Percentiles rank a stretch among this genome's conserved stretches.
phyloP scores from a whole-genome alignment of 73 alveolate genomes.

The Stentor roeselii region DNA sequence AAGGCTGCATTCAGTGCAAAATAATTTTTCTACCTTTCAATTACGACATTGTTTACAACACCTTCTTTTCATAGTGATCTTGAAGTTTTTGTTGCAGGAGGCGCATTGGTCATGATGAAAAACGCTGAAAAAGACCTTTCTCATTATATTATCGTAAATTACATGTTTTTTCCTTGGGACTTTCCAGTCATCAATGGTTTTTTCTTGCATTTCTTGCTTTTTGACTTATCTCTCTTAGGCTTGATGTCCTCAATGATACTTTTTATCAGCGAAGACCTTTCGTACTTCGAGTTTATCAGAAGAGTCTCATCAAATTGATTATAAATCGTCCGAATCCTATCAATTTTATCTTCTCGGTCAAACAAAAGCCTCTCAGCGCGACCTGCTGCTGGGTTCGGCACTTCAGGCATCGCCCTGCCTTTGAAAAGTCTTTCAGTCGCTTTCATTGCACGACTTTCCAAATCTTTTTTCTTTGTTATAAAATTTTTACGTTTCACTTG shows the following conservation, averaged over 20 bases:
- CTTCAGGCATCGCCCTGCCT: neutral
- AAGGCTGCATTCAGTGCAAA: neutral
- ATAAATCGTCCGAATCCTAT: no score
- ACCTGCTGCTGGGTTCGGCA: no score
- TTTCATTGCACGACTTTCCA: neutral
- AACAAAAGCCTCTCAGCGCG: no score
- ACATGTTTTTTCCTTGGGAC: no score
- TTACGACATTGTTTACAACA: neutral
- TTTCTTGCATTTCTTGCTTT: no score
- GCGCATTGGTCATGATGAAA: neutral
- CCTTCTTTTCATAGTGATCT: slow-evolving; percentile 17
- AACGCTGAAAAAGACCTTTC: slow-evolving; percentile 8
- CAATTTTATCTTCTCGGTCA: neutral
- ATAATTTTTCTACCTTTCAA: neutral
- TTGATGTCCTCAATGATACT: neutral
- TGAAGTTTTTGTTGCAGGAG: neutral
- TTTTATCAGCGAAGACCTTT: neutral
- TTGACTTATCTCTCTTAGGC: neutral
- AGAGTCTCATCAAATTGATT: neutral
- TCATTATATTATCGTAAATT: no score
- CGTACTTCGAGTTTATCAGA: neutral
- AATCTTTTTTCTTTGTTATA: slow-evolving; percentile 2
- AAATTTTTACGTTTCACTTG: neutral
- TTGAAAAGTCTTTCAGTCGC: slow-evolving; percentile 3
- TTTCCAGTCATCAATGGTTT: no score